Conservation (phyloP, 148 eudicot genomes). For the Linanthus parryae region DNA sequence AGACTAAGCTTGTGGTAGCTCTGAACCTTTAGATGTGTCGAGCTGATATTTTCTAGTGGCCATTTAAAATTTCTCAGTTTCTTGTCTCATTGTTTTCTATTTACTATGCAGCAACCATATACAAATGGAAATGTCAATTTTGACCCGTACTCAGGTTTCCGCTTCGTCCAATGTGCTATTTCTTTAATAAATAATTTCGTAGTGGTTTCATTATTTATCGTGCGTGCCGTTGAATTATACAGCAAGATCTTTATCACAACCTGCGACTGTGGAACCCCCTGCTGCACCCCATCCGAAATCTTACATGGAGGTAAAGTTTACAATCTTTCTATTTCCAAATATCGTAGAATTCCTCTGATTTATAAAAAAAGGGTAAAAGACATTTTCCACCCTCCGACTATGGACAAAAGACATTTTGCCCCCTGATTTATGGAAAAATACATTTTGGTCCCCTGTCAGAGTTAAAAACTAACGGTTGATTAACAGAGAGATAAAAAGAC, state of each 20-base stretch:
- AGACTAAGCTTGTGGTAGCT: slow-evolving; percentile 18
- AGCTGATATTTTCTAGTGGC: background rate
- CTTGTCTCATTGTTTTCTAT: slow-evolving; percentile 3
- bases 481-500: too few relatives aligned
- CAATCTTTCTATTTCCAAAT: background rate
- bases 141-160: slow-evolving; percentile 56
- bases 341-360: too few relatives aligned
- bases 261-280: slow-evolving; percentile 52
- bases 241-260: slow-evolving; percentile 65
- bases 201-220: too few relatives aligned
- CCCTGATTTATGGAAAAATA: too few relatives aligned
- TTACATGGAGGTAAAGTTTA: slow-evolving; percentile 55
- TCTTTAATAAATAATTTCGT: too few relatives aligned
- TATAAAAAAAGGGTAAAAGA: too few relatives aligned
- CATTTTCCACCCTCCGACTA: too few relatives aligned
- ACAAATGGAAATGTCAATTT: slow-evolving; percentile 38
- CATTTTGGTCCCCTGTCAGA: too few relatives aligned
- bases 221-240: too few relatives aligned
- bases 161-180: background rate
- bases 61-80: background rate
- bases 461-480: too few relatives aligned
- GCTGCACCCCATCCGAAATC: slow-evolving; percentile 66
- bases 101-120: slow-evolving; percentile 38
- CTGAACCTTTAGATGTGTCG: slow-evolving; percentile 3
- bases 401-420: too few relatives aligned